Evolutionary conservation across 2,329 filamentous ascomycete species (phyloP), one percentile per base, ranked within the genome.

Genomic region (Ceratocystis papillata): DNA sequence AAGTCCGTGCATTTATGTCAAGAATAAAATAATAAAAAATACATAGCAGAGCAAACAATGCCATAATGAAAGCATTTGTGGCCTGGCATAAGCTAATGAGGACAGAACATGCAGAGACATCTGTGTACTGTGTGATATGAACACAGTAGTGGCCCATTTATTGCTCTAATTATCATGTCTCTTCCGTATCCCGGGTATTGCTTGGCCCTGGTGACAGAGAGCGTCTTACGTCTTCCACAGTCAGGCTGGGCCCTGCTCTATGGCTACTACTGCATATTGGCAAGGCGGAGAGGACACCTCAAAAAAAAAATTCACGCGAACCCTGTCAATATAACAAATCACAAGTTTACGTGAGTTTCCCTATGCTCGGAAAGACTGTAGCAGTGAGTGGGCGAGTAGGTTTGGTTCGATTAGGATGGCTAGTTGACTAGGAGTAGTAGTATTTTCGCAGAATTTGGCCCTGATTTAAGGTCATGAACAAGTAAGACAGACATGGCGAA

Each of bases 1-100:
- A 22, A 55, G 50, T 55, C 50, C 50, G 50, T 55, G 50, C 50
- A 55, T 55, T 17, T 55, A 55, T 55, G 50, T 55, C 50, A 55
- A 55, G 50, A 55, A 48, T 22, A 48, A 20, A 48, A 48, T 28
- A 48, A 55, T 28, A 48, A 55, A 12, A 55, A 25, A 55, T 5
- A 55, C 25, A 15, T 15, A 25, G 28, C 4, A 28, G 22, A 12
- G 33, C 2, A 37, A 37, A 37, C 37, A 41, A 41, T 41, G 37
- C 50, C 25, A 28, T 2, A 55, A 55, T 55, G 25, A 6, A 48
- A 25, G 5, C 8, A 20, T 25, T 22, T 55, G 20, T 28, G 50
- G 50, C 20, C 50, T 12, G 10, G 50, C 46, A 20, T 48, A 48
- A 30, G 8, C 37, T 41, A 41, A 30, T 25, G 25, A 55, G 28